Evolutionary conservation across 768 basidiomycete genomes (phyloP).

Genomic region (Grammothele lineata): DNA sequence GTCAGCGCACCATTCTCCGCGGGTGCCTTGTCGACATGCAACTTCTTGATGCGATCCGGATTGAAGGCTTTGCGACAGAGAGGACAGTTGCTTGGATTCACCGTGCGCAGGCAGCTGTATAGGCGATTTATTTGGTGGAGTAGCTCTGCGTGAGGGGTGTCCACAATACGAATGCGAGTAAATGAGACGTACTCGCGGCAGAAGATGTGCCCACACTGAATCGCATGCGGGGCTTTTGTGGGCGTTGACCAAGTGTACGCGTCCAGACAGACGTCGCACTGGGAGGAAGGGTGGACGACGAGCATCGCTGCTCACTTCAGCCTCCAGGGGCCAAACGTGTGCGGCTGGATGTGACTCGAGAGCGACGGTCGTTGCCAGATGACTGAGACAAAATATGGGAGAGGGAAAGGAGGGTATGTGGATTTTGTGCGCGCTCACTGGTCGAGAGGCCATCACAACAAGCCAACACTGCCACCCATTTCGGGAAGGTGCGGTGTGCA

Average conservation of each 20-base stretch:
- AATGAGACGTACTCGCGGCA: conserved; percentile 49
- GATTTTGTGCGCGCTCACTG: neutral
- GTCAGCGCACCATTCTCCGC: conserved; percentile 2
- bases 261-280: conserved; percentile 75
- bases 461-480: conserved; percentile 4
- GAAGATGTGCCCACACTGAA: conserved; percentile 77
- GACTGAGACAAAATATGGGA: neutral
- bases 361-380: too few relatives aligned
- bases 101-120: conserved; percentile 49
- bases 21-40: conserved; percentile 52
- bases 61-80: conserved; percentile 61
- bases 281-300: conserved; percentile 64
- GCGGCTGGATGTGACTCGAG: too few relatives aligned
- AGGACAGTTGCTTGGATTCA: conserved; percentile 53
- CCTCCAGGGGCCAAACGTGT: neutral
- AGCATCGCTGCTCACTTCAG: conserved; percentile 36
- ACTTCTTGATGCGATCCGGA: conserved; percentile 55
- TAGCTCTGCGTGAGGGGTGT: neutral
- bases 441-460: conserved; percentile 4
- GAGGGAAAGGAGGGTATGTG: conserved; percentile 2
- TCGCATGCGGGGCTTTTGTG: conserved; percentile 57
- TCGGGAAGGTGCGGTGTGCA: conserved; percentile 6
- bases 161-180: neutral
- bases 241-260: conserved; percentile 50
- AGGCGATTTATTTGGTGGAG: neutral